These are phyloP conservation scores for Solanum hybrid DNA, from an alignment of 305 asterid species.

Conservation along the genomic window DNA sequence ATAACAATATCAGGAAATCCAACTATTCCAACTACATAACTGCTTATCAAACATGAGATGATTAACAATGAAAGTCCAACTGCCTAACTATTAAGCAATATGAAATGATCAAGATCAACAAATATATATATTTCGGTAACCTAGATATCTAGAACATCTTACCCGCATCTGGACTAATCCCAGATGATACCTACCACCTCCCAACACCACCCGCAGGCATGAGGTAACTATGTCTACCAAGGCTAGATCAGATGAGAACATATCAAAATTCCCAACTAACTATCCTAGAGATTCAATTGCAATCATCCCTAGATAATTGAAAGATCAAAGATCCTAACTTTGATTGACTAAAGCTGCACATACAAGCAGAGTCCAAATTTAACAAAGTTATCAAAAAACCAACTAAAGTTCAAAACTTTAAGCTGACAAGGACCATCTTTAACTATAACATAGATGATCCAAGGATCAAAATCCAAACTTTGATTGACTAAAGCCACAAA, in stretches of 20 bases:
- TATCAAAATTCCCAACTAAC: neutral
- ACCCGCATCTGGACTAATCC: neutral
- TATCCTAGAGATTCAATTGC: neutral
- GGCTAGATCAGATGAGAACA: neutral
- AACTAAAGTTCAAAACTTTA: neutral
- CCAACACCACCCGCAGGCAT: too few species aligned
- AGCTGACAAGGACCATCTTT: neutral
- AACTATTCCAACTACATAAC: neutral
- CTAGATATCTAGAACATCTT: neutral
- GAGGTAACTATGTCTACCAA: too few species aligned
- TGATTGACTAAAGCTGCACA: neutral
- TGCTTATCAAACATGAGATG: too few species aligned
- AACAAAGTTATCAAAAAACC: neutral
- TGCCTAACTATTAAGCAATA: neutral
- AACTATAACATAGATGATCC: neutral
- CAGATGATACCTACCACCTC: too few species aligned
- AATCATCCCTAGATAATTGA: neutral
- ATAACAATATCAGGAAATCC: neutral
- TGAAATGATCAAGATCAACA: neutral
- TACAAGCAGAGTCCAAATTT: neutral
- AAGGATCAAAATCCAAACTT: neutral
- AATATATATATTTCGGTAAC: neutral
- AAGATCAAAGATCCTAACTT: neutral
- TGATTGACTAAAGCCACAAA: neutral
- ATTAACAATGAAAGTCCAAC: too few species aligned